Evolutionary conservation across 306 rosid genomes (phyloP).

Genomic region (Vachellia pachyceras): DNA sequence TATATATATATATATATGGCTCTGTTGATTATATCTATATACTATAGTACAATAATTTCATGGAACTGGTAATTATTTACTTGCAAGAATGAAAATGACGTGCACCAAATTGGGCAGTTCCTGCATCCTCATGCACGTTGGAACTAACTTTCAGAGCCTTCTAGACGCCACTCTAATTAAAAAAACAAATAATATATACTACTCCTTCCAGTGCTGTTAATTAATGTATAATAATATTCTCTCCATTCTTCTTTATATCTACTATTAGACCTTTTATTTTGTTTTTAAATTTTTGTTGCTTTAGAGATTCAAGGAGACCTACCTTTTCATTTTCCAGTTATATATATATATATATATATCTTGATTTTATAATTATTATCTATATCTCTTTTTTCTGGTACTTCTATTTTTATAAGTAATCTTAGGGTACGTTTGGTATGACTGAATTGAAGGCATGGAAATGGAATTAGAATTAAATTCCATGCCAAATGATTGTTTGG

Average conservation of each 20-base stretch:
- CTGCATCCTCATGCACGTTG: not conserved
- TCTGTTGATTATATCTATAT: not conserved
- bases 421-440: no score
- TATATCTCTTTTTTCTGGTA: not conserved
- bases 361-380: no score
- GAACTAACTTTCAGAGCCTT: not conserved
- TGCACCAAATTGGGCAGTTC: not conserved
- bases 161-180: not conserved
- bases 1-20: not conserved
- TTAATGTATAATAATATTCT: not conserved
- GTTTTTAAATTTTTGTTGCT: no score
- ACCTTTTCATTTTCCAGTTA: not conserved
- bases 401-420: not conserved
- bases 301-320: not conserved
- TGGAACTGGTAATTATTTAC: not conserved
- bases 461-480: no score
- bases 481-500: no score
- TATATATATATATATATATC: not conserved
- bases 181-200: not conserved
- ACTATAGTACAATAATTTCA: no score
- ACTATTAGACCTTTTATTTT: not conserved
- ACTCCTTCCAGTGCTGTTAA: not conserved
- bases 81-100: not conserved
- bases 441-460: no score
- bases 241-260: not conserved